phyloP scores from a whole-genome alignment of 768 basidiomycete species.

The Lentinus brumalis region DNA sequence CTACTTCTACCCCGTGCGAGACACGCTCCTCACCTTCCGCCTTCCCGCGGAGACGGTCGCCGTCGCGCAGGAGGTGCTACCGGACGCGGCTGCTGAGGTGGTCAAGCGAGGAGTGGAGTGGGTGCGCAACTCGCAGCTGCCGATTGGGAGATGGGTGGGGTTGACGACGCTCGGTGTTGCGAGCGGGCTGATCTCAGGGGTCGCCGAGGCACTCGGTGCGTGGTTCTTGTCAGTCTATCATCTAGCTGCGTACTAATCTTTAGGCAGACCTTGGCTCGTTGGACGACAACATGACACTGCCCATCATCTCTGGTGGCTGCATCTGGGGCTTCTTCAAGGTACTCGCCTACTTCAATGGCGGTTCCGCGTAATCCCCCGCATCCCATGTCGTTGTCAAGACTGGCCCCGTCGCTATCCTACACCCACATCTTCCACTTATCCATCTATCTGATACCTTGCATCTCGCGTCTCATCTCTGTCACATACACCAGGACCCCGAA shows the following conservation, averaged over 20 bases:
- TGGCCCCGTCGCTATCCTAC: no score
- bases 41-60: conserved; percentile 27
- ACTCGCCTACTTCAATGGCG: conserved; percentile 35
- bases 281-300: conserved; percentile 90
- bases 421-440: no score
- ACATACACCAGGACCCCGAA: no score
- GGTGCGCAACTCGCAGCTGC: conserved; percentile 20
- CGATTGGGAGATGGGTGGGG: conserved; percentile 48
- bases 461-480: no score
- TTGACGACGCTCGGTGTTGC: conserved; percentile 58
- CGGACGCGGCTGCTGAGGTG: conserved; percentile 21
- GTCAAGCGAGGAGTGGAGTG: conserved; percentile 31
- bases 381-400: no score
- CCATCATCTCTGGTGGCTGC: conserved; percentile 81
- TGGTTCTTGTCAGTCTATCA: conserved; percentile 16
- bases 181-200: conserved; percentile 77
- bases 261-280: conserved; percentile 73
- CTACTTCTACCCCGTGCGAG: conserved; percentile 51
- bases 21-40: conserved; percentile 40
- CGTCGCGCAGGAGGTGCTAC: conserved; percentile 15
- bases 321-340: conserved; percentile 57
- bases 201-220: conserved; percentile 89
- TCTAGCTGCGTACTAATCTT: not conserved
- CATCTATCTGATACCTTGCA: no score
- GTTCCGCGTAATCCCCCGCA: no score